phyloP scores from a whole-genome alignment of 371 early-diverging fungal genomes.

The Mycotypha africana region DNA sequence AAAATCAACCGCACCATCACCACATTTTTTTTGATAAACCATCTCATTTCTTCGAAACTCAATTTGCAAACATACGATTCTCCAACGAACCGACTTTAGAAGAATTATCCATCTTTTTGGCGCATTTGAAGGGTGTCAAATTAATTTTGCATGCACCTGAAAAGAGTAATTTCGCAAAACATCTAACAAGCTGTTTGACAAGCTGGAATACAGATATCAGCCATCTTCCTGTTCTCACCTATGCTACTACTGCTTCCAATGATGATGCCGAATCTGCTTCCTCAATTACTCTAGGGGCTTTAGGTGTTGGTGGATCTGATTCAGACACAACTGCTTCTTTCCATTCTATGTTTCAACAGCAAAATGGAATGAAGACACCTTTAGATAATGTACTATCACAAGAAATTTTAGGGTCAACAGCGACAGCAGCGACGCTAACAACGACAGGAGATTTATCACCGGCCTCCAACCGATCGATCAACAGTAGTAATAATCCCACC shows the following conservation, averaged over 20 bases:
- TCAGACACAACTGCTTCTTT: slow-evolving; percentile 2
- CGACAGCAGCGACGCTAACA: too few species aligned
- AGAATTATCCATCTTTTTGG: slow-evolving; percentile 36
- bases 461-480: slow-evolving; percentile 1
- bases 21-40: too few species aligned
- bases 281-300: background rate
- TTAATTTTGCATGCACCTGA: slow-evolving; percentile 44
- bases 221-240: slow-evolving; percentile 23
- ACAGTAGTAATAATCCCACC: background rate
- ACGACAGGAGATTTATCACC: too few species aligned
- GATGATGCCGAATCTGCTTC: slow-evolving; percentile 2
- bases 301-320: slow-evolving; percentile 3
- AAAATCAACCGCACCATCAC: too few species aligned
- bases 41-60: slow-evolving; percentile 17
- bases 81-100: slow-evolving; percentile 49
- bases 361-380: slow-evolving; percentile 1
- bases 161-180: slow-evolving; percentile 45
- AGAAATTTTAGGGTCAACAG: too few species aligned
- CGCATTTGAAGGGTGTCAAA: slow-evolving; percentile 36
- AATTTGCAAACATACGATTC: slow-evolving; percentile 21
- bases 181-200: slow-evolving; percentile 43
- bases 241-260: too few species aligned
- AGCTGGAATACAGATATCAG: slow-evolving; percentile 47
- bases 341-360: too few species aligned
- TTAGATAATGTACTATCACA: background rate